phyloP scores from a whole-genome alignment of 2,329 filamentous ascomycete species.

The Ophiostoma quercus region DNA sequence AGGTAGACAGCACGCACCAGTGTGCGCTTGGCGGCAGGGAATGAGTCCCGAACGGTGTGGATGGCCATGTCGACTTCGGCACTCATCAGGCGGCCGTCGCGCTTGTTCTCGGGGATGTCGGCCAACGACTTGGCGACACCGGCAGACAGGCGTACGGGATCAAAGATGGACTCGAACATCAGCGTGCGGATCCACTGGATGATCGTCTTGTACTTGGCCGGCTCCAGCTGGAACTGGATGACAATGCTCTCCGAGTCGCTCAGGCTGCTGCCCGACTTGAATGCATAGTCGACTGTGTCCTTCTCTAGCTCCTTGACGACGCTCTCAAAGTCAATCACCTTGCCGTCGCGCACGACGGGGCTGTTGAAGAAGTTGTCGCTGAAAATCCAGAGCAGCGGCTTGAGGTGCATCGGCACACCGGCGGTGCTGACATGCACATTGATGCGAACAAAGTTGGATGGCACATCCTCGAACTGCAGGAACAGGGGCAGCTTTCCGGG shows the following conservation, averaged over 20 bases:
- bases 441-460: constrained; percentile 86
- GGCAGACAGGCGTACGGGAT: constrained; percentile 60
- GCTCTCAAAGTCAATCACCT: constrained; percentile 79
- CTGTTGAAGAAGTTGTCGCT: constrained; percentile 92
- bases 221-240: constrained; percentile 79
- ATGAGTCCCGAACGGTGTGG: constrained; percentile 70
- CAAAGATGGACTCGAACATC: constrained; percentile 85
- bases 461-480: constrained; percentile 94
- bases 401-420: constrained; percentile 70
- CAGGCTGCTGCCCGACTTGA: constrained; percentile 62
- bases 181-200: constrained; percentile 81
- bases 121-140: constrained; percentile 75
- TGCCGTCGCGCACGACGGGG: constrained; percentile 70
- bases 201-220: constrained; percentile 75
- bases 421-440: constrained; percentile 75
- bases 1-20: constrained; percentile 85
- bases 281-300: constrained; percentile 79
- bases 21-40: constrained; percentile 70
- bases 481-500: constrained; percentile 58
- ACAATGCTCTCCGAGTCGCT: constrained; percentile 77
- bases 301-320: constrained; percentile 86
- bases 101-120: constrained; percentile 87
- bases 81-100: constrained; percentile 68
- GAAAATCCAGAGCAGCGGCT: constrained; percentile 79
- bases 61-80: constrained; percentile 67